Base-by-base conservation (phyloP, 192 early-diverging fungal genomes). In the Coemansia sp. region DNA sequence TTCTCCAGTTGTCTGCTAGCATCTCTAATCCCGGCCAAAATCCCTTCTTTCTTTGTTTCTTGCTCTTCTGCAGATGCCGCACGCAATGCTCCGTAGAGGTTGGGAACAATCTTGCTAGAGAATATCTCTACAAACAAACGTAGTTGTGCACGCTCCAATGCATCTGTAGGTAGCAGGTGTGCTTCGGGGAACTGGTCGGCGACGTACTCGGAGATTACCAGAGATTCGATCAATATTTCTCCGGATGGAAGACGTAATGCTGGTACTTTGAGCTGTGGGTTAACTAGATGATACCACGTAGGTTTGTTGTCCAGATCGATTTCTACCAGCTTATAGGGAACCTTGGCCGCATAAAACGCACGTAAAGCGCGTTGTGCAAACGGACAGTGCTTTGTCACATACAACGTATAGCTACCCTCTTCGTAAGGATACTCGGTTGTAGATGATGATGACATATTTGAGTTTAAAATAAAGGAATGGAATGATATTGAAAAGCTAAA, bases 231-330 rank as follows among this genome's bases (percentile, higher is more conserved):
- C 51, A 93, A 79, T 28, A 86, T 78, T 8, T 74, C 69, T n/a
- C 85, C 86, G 32, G 88, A 84, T 45, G 79, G 72, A 4, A 84
- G 66, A 11, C 74, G 77, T 56, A 93, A 66, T 2, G 90, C 83
- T 20, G 91, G 91, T 3, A 93, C 90, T 63, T 91, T 89, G 58
- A 83, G 76, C 37, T 89, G 88, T 5, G 90, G 89, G 77, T 93
- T 91, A 41, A 88, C 86, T 53, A 84, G 83, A 61, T 78, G 70
- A 53, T 85, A 91, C 79, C 90, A 88, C 7, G 79, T 71, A 18
- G 90, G 90, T 45, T 90, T 89, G 71, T 88, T 88, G 39, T 12
- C 11, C 22, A 93, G 76, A 61, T 93, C 90, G 61, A 93, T 93
- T 28, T 85, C 64, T 32, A 90, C 80, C 7, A 85, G 62, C 45